Percentiles rank a stretch among this genome's conserved stretches.
Evolutionary conservation across 2,329 filamentous ascomycete genomes (phyloP).

Genomic region (Fusarium sp.): DNA sequence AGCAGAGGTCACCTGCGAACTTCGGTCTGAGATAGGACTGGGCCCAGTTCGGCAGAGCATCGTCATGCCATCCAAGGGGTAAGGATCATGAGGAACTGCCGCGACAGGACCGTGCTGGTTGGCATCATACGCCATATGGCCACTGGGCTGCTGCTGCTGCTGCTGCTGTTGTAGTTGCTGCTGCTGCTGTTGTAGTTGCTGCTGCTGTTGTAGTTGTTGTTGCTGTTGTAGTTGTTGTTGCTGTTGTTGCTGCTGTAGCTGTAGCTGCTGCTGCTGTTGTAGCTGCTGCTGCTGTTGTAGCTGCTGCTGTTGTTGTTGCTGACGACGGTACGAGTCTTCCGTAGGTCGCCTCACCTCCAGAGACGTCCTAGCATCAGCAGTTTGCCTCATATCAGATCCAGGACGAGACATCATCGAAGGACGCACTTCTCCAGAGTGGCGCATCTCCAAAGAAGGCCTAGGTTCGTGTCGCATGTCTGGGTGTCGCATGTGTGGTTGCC

Average conservation of each 20-base stretch:
- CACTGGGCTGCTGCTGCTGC: slow-evolving; percentile 16
- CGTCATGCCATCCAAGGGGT: slow-evolving; percentile 96
- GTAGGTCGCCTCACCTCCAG: slow-evolving; percentile 46
- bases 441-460: slow-evolving; percentile 40
- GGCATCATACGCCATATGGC: slow-evolving; percentile 58
- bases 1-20: slow-evolving; percentile 68
- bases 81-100: slow-evolving; percentile 89
- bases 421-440: slow-evolving; percentile 38
- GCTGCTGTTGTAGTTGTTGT: too few species aligned
- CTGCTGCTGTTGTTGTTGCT: not conserved
- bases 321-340: slow-evolving; percentile 47
- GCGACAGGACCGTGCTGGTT: slow-evolving; percentile 74
- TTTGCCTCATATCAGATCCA: slow-evolving; percentile 35
- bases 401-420: slow-evolving; percentile 35
- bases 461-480: slow-evolving; percentile 33
- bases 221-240: too few species aligned
- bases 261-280: too few species aligned
- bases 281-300: too few species aligned
- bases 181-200: too few species aligned
- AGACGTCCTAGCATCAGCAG: slow-evolving; percentile 38
- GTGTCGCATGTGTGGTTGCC: slow-evolving; percentile 18
- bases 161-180: too few species aligned
- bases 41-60: slow-evolving; percentile 91
- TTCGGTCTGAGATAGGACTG: slow-evolving; percentile 72
- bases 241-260: too few species aligned